Conservation (phyloP, 768 basidiomycete species). For the Pleurotus djamor region DNA sequence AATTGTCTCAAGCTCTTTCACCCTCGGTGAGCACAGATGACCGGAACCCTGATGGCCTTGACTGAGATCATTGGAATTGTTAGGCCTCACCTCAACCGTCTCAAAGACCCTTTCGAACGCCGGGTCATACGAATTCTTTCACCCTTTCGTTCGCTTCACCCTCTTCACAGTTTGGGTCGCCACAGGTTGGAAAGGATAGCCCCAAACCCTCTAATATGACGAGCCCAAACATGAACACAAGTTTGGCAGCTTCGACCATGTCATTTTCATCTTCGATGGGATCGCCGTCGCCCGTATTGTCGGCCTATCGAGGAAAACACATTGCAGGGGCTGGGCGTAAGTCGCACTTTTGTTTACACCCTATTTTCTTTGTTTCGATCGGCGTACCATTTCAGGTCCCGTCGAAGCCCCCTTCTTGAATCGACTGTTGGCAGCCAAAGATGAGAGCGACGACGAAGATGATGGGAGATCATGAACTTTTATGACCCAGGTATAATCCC, state of each 20-base stretch:
- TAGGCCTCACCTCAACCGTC: conserved; percentile 2
- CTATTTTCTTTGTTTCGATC: background rate
- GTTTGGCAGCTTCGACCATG: background rate
- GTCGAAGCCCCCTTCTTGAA: background rate
- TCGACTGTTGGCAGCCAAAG: conserved; percentile 1
- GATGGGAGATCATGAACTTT: no score
- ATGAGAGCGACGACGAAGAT: background rate
- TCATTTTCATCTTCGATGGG: background rate
- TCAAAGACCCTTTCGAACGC: background rate
- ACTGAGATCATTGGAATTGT: no score
- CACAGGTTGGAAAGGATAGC: background rate
- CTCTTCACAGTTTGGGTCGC: background rate
- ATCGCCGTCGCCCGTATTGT: conserved; percentile 20
- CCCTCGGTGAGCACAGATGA: conserved; percentile 1
- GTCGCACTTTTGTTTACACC: no score
- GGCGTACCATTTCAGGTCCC: background rate
- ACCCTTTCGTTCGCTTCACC: conserved; percentile 1
- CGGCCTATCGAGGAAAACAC: conserved; percentile 11
- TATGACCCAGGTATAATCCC: no score
- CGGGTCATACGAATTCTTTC: background rate
- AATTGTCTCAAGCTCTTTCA: conserved; percentile 1
- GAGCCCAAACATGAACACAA: background rate
- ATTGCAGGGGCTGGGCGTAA: background rate
- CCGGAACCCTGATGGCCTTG: no score
- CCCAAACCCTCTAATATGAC: background rate